A percentile compares a stretch with the other conserved stretches of the same genome.
phyloP scores from a whole-genome alignment of 768 basidiomycete genomes.

The Tubosaeta brunneosetosa region DNA sequence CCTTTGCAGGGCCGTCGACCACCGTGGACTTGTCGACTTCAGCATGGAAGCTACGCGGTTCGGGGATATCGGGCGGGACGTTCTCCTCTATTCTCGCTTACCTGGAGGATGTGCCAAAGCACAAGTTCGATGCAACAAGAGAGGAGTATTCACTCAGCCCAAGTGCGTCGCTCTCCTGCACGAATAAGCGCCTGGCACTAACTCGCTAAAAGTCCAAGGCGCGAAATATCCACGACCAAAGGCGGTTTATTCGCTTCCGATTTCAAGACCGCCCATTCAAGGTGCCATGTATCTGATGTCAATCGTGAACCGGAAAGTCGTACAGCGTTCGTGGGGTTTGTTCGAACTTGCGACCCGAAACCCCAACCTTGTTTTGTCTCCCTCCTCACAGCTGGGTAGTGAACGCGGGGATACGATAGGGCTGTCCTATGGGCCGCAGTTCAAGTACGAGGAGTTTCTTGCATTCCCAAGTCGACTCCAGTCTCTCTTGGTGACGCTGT shows the following conservation, averaged over 20 bases:
- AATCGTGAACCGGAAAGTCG: constrained; percentile 41
- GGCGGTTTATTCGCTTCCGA: constrained; percentile 36
- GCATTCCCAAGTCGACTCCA: constrained; percentile 36
- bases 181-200: not conserved
- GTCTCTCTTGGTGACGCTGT: constrained; percentile 38
- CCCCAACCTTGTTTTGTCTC: constrained; percentile 11
- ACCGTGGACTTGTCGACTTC: constrained; percentile 54
- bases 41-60: constrained; percentile 36
- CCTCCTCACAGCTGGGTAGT: constrained; percentile 11
- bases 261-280: constrained; percentile 28
- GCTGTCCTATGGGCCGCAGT: constrained; percentile 58
- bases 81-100: constrained; percentile 31
- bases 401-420: constrained; percentile 15
- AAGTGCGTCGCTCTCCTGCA: constrained; percentile 24
- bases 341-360: constrained; percentile 31
- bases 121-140: constrained; percentile 26
- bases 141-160: constrained; percentile 42
- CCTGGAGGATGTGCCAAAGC: constrained; percentile 31
- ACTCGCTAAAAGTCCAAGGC: constrained; percentile 29
- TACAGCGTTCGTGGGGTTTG: constrained; percentile 56
- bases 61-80: constrained; percentile 35
- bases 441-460: constrained; percentile 74
- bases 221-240: constrained; percentile 24
- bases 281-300: constrained; percentile 45
- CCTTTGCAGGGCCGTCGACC: constrained; percentile 31